phyloP scores from a whole-genome alignment of 495 filamentous ascomycete species.

The Penicillium goetzii region DNA sequence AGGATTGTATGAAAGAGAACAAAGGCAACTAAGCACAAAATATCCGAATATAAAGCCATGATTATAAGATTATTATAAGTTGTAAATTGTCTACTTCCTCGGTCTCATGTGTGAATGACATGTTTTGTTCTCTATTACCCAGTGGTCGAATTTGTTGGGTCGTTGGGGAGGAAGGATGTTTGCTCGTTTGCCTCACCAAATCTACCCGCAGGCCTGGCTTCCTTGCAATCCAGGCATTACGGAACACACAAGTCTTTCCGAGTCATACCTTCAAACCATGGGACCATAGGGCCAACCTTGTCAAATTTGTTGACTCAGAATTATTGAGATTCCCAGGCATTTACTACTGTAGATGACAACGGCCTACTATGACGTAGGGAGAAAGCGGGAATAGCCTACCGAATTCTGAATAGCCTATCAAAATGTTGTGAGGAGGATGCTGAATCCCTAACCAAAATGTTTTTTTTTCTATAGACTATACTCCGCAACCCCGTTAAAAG shows the following conservation, averaged over 20 bases:
- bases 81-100: background rate
- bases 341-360: background rate
- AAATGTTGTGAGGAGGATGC: background rate
- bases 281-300: background rate
- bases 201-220: constrained; percentile 1
- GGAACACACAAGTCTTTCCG: background rate
- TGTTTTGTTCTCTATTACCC: constrained; percentile 1
- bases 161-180: constrained; percentile 13
- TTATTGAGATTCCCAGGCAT: background rate
- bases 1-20: background rate
- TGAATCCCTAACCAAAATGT: background rate
- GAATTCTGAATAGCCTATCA: background rate
- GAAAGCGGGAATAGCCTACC: background rate
- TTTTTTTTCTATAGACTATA: background rate
- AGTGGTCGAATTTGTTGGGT: constrained; percentile 17
- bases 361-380: background rate
- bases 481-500: background rate
- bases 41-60: constrained; percentile 3
- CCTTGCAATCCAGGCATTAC: background rate
- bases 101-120: background rate
- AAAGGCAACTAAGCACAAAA: background rate
- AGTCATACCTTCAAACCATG: background rate
- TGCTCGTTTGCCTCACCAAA: constrained; percentile 11
- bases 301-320: background rate
- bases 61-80: background rate